Evolutionary conservation across 2,329 filamentous ascomycete genomes (phyloP), one percentile per base, ranked within the genome.

Genomic region (Ascochyta rabiei): DNA sequence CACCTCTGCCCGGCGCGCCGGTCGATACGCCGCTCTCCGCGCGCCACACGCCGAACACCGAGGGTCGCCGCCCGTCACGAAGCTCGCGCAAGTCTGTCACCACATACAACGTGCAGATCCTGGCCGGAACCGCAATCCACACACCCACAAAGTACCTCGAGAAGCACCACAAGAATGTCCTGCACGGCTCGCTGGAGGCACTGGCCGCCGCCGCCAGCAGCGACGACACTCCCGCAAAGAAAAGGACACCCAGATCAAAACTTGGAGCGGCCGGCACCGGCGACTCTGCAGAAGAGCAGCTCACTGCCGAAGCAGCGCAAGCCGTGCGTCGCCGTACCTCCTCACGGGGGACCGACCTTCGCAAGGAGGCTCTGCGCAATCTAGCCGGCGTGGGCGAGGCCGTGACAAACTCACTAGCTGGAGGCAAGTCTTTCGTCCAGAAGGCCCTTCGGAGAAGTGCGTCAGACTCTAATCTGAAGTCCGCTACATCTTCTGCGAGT

Each of bases 71-170:
- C 7, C 61, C 71, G 21, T 61, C 65, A 38, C 83, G 85, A 52
- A 80, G 83, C 57, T 82, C 81, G 63, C 84, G 87, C 66, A 77
- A 80, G 33, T 81, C 80, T 48, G 77, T 85, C 16, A 81, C 84
- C 12, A 83, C 86, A 15, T 91, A 91, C 76, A 91, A 91, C 64
- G 76, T 89, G 15, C 80, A 84, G 60, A 81, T 84, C 63, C 78
- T 89, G 46, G 82, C 81, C 53, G 86, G 86, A 61, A 89, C 84
- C 42, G 81, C 82, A 24, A 79, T 82, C 38, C 86, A 88, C 61
- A 85, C 81, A 76, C 75, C 80, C 76, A 73, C 70, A 31, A 75
- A 75, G 37, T 75, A 76, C 53, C 62, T 76, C 26, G 66, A 75
- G 52, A 72, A 72, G 51, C 72, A 75, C 35, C 72, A 72, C 59